Conservation (phyloP, 2,329 filamentous ascomycete genomes). For the Chrysosporium queenslandicum region DNA sequence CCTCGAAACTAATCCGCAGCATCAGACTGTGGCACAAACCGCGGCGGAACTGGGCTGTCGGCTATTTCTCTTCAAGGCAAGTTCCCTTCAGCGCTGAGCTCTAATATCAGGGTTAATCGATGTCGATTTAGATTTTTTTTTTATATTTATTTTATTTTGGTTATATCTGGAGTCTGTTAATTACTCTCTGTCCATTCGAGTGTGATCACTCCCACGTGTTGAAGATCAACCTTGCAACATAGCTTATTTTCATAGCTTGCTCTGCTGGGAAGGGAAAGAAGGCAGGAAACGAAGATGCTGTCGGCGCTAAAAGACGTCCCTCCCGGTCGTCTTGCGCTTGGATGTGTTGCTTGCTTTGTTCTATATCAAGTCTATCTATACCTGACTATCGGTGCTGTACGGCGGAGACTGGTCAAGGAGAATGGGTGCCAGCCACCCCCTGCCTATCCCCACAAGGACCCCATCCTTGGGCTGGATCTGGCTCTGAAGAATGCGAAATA, state of each 20-base stretch:
- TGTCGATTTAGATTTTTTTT: too few relatives aligned
- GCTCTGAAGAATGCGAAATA: constrained; percentile 23
- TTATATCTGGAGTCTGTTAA: too few relatives aligned
- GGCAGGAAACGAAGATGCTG: too few relatives aligned
- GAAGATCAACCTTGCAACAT: background rate
- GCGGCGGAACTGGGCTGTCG: background rate
- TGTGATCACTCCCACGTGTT: background rate
- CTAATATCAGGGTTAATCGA: too few relatives aligned
- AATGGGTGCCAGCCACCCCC: constrained; percentile 42
- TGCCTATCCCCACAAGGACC: constrained; percentile 44
- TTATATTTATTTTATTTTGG: too few relatives aligned
- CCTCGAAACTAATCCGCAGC: background rate
- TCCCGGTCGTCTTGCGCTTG: constrained; percentile 9
- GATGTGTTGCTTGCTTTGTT: constrained; percentile 2
- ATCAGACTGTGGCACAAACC: background rate
- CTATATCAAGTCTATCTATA: constrained; percentile 15
- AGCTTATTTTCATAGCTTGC: background rate
- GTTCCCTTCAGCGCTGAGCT: too few relatives aligned
- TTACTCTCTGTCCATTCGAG: too few relatives aligned
- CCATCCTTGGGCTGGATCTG: constrained; percentile 45
- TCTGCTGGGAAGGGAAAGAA: too few relatives aligned
- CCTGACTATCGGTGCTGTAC: constrained; percentile 11
- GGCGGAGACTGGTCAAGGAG: constrained; percentile 14
- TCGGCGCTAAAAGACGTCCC: constrained; percentile 6
- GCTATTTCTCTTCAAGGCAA: background rate